Base-by-base conservation (phyloP, 345 rosid genomes). In the Pugionium cornutum region DNA sequence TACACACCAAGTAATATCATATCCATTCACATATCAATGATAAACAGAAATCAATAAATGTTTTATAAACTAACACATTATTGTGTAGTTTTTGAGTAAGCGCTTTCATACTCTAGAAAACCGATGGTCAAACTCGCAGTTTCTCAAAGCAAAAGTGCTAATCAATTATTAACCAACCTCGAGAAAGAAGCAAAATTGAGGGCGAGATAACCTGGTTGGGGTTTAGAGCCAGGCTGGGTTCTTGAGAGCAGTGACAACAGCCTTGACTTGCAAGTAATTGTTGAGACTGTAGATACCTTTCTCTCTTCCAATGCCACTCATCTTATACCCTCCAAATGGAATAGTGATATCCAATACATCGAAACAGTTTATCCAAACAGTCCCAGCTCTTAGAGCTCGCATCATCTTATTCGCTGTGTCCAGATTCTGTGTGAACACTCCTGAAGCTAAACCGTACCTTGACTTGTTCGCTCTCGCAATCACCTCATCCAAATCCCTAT, bases 301-400 rank as follows among this genome's bases (percentile, higher is more conserved):
- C 75, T 89, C 98, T 74, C 97, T 86, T 6, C 98, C 97, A 0
- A 73, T 75, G 4, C 98, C 98, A 59, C 96, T 92, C 96, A 88
- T 88, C 79, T 92, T 92, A 78, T 79, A 92, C 36, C 98, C 98
- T 7, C 97, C 98, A 64, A 92, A 89, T 33, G 98, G 98, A 67
- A 89, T 79, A 0, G 92, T 79, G 8, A 87, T 86, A 78, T 92
- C 97, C 31, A 92, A 81, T 31, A 80, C 57, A 67, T 92, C 92
- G 6, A 58, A 92, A 80, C 97, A 86, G 67, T 92, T 89, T 4
- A 88, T 54, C 98, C 98, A 92, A 9, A 92, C 91, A 0, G 77
- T 77, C 30, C 97, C 98, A 4, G 28, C 96, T 39, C 74, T 71
- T 45, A 92, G 75, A 0, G 97, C 97, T 4, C 97, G 82, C 28